Evolutionary conservation across 371 early-diverging fungal species (phyloP).

Genomic region (Zancudomyces culisetae): DNA sequence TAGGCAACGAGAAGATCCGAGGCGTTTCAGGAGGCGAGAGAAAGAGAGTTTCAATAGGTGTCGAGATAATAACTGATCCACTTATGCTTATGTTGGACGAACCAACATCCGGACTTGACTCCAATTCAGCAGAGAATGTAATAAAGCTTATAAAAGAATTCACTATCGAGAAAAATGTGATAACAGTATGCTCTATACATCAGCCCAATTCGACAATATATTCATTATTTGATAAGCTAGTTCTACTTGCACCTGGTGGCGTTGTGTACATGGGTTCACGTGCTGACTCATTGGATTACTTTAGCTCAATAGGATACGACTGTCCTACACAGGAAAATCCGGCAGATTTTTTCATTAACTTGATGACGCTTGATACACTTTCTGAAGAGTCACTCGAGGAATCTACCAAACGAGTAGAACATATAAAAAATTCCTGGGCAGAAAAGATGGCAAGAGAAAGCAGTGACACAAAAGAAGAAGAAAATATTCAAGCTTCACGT

Average conservation of each 20-base stretch:
- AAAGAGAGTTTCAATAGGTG: constrained; percentile 66
- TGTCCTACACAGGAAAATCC: constrained; percentile 28
- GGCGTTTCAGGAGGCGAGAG: constrained; percentile 80
- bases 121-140: constrained; percentile 43
- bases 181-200: constrained; percentile 52
- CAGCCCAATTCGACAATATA: constrained; percentile 48
- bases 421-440: constrained; percentile 10
- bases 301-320: constrained; percentile 33
- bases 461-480: neutral
- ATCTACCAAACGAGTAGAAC: constrained; percentile 13
- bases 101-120: constrained; percentile 65
- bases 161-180: constrained; percentile 33
- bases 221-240: constrained; percentile 40
- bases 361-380: constrained; percentile 18
- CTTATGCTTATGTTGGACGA: constrained; percentile 36
- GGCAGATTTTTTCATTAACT: constrained; percentile 38
- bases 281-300: constrained; percentile 25
- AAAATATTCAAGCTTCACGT: neutral
- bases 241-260: constrained; percentile 44
- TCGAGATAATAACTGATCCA: constrained; percentile 56
- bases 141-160: constrained; percentile 33
- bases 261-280: constrained; percentile 40
- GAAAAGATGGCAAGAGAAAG: neutral
- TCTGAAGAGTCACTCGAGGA: constrained; percentile 6
- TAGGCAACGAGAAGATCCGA: constrained; percentile 41